Evolutionary conservation across 306 rosid genomes (phyloP), one percentile per base, ranked within the genome.

Genomic region (Pyrus communis): DNA sequence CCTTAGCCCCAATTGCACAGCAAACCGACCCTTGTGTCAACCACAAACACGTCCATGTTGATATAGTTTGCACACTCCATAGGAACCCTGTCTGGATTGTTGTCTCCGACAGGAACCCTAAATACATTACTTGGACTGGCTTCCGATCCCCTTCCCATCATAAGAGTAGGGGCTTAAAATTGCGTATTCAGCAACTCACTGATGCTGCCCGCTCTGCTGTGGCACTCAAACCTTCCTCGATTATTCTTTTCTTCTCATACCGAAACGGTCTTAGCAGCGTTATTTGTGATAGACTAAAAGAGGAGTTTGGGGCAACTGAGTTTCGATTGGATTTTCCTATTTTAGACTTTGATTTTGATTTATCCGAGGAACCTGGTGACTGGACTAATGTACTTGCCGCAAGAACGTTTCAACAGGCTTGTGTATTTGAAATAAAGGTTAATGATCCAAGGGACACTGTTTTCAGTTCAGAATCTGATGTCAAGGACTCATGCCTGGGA

Each of bases 31-130:
- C 80, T 77, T 64, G 81, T 66, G 67, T 72, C 8, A 42, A 9
- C 45, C 25, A 58, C 7, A 86, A 85, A 67, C 75, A 75, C 72
- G 85, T 88, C 46, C 85, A 91, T 84, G 94, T 89, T 35, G 97
- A 90, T 83, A 71, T 94, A 25, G 91, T 86, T 49, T 90, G 96
- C 79, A 85, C 85, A 74, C 81, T 94, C 76, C 83, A 86, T 17
- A 70, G 84, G 79, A 86, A 86, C 66, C 98, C 98, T 1, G 97
- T 89, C 60, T 94, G 98, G 98, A 88, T 94, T 77, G 84, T 94
- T 83, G 96, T 90, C 17, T 94, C 98, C 4, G 90, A 94, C 69
- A 85, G 97, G 78, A 94, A 90, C 46, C 91, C 97, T n/a, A 87
- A 76, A 69, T 88, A 90, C 80, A 74, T 94, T 67, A 81, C 91